phyloP scores from a whole-genome alignment of 2,329 filamentous ascomycete species.

The Microcyclospora pomicola region DNA sequence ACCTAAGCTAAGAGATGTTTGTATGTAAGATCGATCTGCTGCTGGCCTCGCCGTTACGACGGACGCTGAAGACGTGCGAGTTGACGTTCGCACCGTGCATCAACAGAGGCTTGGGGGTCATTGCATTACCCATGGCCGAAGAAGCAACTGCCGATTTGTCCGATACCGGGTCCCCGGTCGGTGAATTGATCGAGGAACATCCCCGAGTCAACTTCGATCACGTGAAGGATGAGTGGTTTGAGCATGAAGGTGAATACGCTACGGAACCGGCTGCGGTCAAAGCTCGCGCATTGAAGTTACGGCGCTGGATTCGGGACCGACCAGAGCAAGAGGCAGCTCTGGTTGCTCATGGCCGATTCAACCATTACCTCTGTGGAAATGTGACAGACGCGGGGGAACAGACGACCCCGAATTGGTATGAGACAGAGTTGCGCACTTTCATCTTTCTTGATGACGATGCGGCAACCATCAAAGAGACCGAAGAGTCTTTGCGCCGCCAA shows the following conservation, averaged over 20 bases:
- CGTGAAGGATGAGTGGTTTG: conserved; percentile 14
- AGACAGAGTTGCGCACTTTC: conserved; percentile 18
- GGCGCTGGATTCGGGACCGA: conserved; percentile 13
- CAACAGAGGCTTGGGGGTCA: conserved; percentile 12
- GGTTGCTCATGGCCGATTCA: conserved; percentile 19
- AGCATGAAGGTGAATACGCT: conserved; percentile 16
- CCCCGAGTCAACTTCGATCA: conserved; percentile 14
- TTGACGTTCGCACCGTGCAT: conserved; percentile 14
- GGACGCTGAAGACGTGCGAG: conserved; percentile 17
- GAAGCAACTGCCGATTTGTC: conserved; percentile 15
- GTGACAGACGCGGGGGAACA: conserved; percentile 18
- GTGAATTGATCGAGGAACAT: conserved; percentile 11
- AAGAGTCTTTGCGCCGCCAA: conserved; percentile 6
- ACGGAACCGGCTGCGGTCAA: conserved; percentile 12
- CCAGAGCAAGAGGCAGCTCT: conserved; percentile 17
- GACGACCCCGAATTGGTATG: conserved; percentile 19
- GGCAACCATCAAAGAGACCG: conserved; percentile 17
- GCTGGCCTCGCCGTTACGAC: conserved; percentile 16
- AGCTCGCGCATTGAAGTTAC: conserved; percentile 13
- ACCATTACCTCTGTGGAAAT: conserved; percentile 17
- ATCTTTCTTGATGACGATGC: conserved; percentile 13
- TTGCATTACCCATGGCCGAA: conserved; percentile 17
- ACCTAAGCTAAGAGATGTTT: no score
- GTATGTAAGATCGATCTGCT: conserved; percentile 15
- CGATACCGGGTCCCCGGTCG: conserved; percentile 14